Conservation (phyloP, 148 eudicot species). For the Rhododendron kiyosumense region DNA sequence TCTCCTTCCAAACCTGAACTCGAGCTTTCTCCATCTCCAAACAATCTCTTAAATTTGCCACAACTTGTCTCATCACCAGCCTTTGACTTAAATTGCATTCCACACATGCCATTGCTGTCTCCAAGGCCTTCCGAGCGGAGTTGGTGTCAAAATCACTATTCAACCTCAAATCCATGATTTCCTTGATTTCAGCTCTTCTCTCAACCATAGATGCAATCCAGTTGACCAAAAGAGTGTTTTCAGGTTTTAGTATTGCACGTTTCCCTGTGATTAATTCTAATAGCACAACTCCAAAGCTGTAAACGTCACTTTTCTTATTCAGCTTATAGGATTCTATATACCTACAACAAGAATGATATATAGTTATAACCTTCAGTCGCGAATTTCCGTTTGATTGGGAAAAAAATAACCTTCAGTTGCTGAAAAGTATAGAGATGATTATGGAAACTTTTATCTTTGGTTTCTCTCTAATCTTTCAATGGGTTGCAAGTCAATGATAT, state of each 20-base stretch:
- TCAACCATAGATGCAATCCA: neutral
- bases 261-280: conserved; percentile 8
- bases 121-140: neutral
- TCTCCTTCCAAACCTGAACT: neutral
- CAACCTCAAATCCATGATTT: neutral
- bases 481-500: no score
- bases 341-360: neutral
- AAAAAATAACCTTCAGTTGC: no score
- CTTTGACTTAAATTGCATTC: neutral
- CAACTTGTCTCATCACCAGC: conserved; percentile 1
- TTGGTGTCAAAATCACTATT: neutral
- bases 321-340: neutral
- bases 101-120: conserved; percentile 5
- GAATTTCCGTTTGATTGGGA: no score
- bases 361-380: neutral
- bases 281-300: conserved; percentile 7
- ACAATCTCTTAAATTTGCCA: neutral
- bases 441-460: no score
- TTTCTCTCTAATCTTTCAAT: no score
- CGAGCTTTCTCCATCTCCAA: neutral
- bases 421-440: no score
- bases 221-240: neutral
- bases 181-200: neutral
- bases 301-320: conserved; percentile 4
- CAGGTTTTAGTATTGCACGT: neutral